Percentiles rank a stretch among this genome's conserved stretches.
Conservation (phyloP, 2,329 filamentous ascomycete species). For the Aspergillus novoparasiticus region DNA sequence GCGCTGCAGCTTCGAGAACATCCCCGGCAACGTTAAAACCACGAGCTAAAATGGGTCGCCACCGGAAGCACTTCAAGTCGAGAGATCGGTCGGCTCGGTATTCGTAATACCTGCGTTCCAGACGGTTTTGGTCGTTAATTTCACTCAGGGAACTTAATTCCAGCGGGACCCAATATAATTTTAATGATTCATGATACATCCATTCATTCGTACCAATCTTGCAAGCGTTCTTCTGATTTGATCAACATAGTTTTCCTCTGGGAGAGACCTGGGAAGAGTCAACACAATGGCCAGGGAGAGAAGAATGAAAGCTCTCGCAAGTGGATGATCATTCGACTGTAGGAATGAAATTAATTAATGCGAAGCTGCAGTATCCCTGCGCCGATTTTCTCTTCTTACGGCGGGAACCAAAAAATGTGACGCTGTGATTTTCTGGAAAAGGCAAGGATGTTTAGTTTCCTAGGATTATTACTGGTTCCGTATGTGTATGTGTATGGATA, state of each 20-base stretch:
- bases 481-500: slow-evolving; percentile 12
- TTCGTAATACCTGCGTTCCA: slow-evolving; percentile 5
- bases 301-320: neutral
- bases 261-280: neutral
- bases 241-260: neutral
- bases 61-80: neutral
- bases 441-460: neutral
- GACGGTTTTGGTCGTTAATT: neutral
- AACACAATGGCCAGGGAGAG: neutral
- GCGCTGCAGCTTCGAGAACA: slow-evolving; percentile 10
- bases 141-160: neutral
- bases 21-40: slow-evolving; percentile 11
- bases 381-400: slow-evolving; percentile 20
- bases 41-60: slow-evolving; percentile 5
- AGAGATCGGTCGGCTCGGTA: neutral
- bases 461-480: slow-evolving; percentile 13
- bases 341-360: neutral
- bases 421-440: neutral
- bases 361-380: slow-evolving; percentile 1
- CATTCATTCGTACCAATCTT: neutral
- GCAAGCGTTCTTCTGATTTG: neutral
- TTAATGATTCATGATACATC: neutral
- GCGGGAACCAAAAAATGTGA: slow-evolving; percentile 22
- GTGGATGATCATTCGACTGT: neutral
- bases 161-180: slow-evolving; percentile 1